phyloP scores from a whole-genome alignment of 2,329 filamentous ascomycete genomes.

The Fusarium fujikuroi region DNA sequence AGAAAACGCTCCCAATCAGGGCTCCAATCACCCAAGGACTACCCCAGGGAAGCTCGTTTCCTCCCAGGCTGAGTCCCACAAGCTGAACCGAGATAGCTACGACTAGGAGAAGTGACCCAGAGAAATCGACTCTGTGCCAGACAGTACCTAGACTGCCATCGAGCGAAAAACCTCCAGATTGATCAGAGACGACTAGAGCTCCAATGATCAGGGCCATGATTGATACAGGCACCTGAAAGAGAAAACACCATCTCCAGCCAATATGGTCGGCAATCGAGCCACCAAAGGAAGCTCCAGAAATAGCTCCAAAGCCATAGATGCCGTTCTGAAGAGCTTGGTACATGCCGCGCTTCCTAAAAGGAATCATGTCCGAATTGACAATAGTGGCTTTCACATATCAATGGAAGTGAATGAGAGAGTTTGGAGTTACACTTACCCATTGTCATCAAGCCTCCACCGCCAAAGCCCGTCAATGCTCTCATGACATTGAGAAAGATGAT shows the following conservation, averaged over 20 bases:
- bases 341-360: conserved; percentile 65
- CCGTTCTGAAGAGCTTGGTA: conserved; percentile 71
- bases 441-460: conserved; percentile 74
- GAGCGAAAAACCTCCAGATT: conserved; percentile 45
- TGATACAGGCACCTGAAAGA: conserved; percentile 70
- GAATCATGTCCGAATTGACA: conserved; percentile 73
- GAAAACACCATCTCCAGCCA: conserved; percentile 76
- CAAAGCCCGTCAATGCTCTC: conserved; percentile 74
- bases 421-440: conserved; percentile 64
- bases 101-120: conserved; percentile 67
- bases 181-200: conserved; percentile 62
- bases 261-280: conserved; percentile 71
- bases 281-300: conserved; percentile 71
- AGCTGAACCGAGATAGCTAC: conserved; percentile 67
- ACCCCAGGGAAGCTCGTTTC: conserved; percentile 65
- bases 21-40: conserved; percentile 59
- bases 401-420: neutral
- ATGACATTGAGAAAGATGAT: conserved; percentile 71
- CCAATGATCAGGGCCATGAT: conserved; percentile 64
- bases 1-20: conserved; percentile 55
- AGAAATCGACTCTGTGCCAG: conserved; percentile 68
- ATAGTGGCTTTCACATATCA: conserved; percentile 54
- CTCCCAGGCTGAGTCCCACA: conserved; percentile 64
- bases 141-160: conserved; percentile 50
- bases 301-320: conserved; percentile 70